Evolutionary conservation across 1,139 yeast genomes (phyloP), one percentile per base, ranked within the genome.

Genomic region (Eremothecium coryli): DNA sequence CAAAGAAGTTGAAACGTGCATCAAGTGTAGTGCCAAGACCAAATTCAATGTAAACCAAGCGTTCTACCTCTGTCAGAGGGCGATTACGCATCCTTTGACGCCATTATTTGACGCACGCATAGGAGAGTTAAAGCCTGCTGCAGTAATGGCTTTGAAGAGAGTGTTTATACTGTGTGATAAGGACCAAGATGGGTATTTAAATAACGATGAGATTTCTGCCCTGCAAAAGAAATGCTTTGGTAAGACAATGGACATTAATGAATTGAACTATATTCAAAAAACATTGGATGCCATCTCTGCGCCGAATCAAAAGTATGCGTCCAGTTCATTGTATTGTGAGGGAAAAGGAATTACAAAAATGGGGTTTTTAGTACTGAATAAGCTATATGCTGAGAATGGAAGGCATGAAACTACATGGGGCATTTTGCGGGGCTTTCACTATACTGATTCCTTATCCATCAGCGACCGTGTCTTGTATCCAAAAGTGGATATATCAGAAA

Each of bases 361-460:
- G 32, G 97, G 94, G 0, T 90, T 90, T 49, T 61, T 90, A 4
- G 61, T 74, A 1, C 61, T 90, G 36, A 85, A 85, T 57, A 81
- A 80, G 49, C 61, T 82, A 23, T 90, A 81, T 54, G 93, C 93
- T 1, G 94, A 85, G 47, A 73, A 75, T 29, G 98, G 98, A 0
- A 65, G 97, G 28, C 97, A 90, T 54, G 98, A 90, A 55, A 88
- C 97, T 0, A 80, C 85, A 0, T 90, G 98, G 98, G 94, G 95
- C 0, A 84, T 90, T 14, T 56, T 90, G 20, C 60, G 98, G 36
- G 72, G 86, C 1, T 90, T 82, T 57, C 82, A 84, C 50, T 90
- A 90, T 50, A 88, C 97, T 0, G 93, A 90, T 51, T 86, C 97
- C 0, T 62, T 90, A 9, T 85, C 95, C 1, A 66, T 90, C 22